Conservation (phyloP, 345 rosid species). For the Passiflora organensis region DNA sequence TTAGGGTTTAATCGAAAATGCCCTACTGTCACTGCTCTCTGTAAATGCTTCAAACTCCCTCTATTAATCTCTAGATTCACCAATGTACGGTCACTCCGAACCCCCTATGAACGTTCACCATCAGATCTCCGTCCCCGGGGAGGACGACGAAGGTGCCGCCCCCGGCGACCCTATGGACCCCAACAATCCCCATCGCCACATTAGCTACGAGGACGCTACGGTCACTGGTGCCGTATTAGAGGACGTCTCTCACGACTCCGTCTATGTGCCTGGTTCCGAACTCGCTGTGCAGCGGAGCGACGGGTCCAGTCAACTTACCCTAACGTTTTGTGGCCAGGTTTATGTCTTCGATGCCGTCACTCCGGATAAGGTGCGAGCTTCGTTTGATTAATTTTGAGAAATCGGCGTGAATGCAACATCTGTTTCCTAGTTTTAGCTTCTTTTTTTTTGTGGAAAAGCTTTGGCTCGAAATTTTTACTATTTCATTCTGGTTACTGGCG, state of each 20-base stretch:
- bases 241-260: slow-evolving; percentile 50
- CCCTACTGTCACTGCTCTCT: slow-evolving; percentile 1
- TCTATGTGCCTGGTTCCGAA: slow-evolving; percentile 37
- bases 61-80: not conserved
- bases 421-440: not conserved
- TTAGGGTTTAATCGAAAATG: slow-evolving; percentile 20
- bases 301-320: slow-evolving; percentile 56
- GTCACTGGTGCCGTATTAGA: slow-evolving; percentile 42
- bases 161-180: slow-evolving; percentile 42
- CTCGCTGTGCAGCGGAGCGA: slow-evolving; percentile 28
- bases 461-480: slow-evolving; percentile 2
- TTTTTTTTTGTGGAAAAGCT: too few species aligned
- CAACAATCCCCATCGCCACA: slow-evolving; percentile 32
- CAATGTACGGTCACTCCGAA: slow-evolving; percentile 65
- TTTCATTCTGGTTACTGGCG: not conserved
- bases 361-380: slow-evolving; percentile 57
- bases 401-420: not conserved
- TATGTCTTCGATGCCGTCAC: slow-evolving; percentile 81
- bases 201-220: slow-evolving; percentile 35
- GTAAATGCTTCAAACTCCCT: slow-evolving; percentile 30
- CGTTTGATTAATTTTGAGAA: not conserved
- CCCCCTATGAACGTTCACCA: slow-evolving; percentile 43
- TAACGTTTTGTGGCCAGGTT: slow-evolving; percentile 87
- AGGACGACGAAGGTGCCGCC: slow-evolving; percentile 33
- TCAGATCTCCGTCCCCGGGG: slow-evolving; percentile 33